A percentile compares a stretch with the other conserved stretches of the same genome.
phyloP scores from a whole-genome alignment of 2,329 filamentous ascomycete genomes.

The Penicillium hesseltinei region DNA sequence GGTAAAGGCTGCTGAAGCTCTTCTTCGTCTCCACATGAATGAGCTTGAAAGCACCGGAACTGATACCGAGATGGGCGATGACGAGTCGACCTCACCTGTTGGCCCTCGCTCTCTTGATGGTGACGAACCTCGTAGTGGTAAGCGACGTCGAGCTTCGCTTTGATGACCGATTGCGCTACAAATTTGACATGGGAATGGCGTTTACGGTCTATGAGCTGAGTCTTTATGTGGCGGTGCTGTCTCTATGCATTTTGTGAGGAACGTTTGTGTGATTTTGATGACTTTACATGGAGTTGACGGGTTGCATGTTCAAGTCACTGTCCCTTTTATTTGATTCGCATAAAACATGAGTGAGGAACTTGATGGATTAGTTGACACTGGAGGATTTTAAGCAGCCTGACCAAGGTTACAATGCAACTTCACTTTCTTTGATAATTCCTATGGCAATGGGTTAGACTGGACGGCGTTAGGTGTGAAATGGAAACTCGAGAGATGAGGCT shows the following conservation, averaged over 20 bases:
- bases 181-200: background rate
- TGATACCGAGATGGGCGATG: constrained; percentile 15
- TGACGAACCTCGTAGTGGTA: constrained; percentile 2
- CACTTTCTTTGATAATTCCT: background rate
- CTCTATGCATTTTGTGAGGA: constrained; percentile 3
- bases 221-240: background rate
- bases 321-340: background rate
- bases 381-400: background rate
- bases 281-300: background rate
- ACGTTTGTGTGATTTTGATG: background rate
- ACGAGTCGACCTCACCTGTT: background rate
- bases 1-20: constrained; percentile 39
- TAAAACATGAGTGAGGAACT: background rate
- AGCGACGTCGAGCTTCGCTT: constrained; percentile 20
- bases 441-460: background rate
- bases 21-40: constrained; percentile 37
- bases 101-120: background rate
- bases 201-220: background rate
- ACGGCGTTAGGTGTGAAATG: background rate
- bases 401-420: background rate
- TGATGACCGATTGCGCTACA: background rate
- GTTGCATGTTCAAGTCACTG: background rate
- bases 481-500: background rate
- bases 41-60: constrained; percentile 18
- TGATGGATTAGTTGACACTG: background rate